Evolutionary conservation across 768 basidiomycete species (phyloP).

Genomic region (Podaxis sp.): DNA sequence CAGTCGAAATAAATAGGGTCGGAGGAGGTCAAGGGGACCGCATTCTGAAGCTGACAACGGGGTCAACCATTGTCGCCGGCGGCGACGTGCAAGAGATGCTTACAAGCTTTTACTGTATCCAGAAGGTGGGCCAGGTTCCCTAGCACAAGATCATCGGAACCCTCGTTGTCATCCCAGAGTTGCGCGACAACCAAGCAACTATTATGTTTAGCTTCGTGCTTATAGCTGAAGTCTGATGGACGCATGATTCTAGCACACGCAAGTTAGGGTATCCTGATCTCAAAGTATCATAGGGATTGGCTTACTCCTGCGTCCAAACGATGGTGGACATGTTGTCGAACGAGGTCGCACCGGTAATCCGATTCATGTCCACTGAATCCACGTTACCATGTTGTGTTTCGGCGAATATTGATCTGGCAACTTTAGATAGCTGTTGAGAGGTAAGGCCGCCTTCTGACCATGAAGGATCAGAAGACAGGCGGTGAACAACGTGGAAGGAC

Average conservation of each 20-base stretch:
- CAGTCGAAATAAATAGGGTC: constrained; percentile 40
- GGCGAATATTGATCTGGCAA: constrained; percentile 46
- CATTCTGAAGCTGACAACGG: constrained; percentile 31
- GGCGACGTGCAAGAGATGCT: constrained; percentile 6
- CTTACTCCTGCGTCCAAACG: constrained; percentile 75
- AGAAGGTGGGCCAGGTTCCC: constrained; percentile 28
- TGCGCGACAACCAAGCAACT: constrained; percentile 52
- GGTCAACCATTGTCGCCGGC: neutral
- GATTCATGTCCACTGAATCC: constrained; percentile 47
- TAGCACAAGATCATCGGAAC: constrained; percentile 21
- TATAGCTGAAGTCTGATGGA: constrained; percentile 78
- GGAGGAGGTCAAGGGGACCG: constrained; percentile 46
- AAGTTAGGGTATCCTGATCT: neutral
- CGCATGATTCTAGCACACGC: constrained; percentile 41
- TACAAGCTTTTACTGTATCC: constrained; percentile 27
- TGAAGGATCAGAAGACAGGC: constrained; percentile 41
- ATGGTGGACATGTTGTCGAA: constrained; percentile 54
- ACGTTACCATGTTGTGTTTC: constrained; percentile 38
- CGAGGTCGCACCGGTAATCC: constrained; percentile 53
- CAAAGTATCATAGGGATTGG: constrained; percentile 9
- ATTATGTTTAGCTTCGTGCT: constrained; percentile 65
- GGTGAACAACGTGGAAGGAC: constrained; percentile 58
- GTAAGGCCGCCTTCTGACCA: constrained; percentile 22
- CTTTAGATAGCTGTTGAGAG: constrained; percentile 42
- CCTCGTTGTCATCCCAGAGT: constrained; percentile 42